A percentile compares a stretch with the other conserved stretches of the same genome.
Evolutionary conservation across 2,329 filamentous ascomycete genomes (phyloP).

Genomic region (Ophiostoma tasmaniense): DNA sequence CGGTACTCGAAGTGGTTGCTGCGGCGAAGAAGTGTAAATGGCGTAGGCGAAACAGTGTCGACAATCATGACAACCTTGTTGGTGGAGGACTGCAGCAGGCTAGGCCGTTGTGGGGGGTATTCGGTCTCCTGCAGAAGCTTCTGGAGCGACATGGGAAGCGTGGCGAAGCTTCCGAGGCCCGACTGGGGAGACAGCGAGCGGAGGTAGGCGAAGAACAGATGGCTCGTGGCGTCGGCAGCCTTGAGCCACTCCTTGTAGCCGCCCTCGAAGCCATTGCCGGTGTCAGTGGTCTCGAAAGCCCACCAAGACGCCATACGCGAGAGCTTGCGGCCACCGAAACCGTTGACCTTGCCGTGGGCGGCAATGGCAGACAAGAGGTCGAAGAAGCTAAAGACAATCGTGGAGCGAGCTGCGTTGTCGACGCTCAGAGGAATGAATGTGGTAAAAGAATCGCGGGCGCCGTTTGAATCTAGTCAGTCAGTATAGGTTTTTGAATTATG

Average conservation of each 20-base stretch:
- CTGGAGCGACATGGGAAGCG: slow-evolving; percentile 82
- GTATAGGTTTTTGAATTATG: not conserved
- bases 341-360: slow-evolving; percentile 87
- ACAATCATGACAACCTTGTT: slow-evolving; percentile 96
- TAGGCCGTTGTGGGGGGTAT: slow-evolving; percentile 76
- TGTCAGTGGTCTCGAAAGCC: slow-evolving; percentile 88
- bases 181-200: slow-evolving; percentile 80
- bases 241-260: slow-evolving; percentile 83
- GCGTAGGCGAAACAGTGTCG: slow-evolving; percentile 86
- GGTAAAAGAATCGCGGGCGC: slow-evolving; percentile 87
- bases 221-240: slow-evolving; percentile 92
- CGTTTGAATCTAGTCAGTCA: slow-evolving; percentile 62
- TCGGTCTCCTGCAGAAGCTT: slow-evolving; percentile 85
- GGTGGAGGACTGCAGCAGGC: slow-evolving; percentile 68
- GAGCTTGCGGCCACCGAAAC: slow-evolving; percentile 84
- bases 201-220: slow-evolving; percentile 96
- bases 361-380: slow-evolving; percentile 85
- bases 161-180: slow-evolving; percentile 68
- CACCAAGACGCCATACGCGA: slow-evolving; percentile 97
- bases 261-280: slow-evolving; percentile 84
- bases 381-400: slow-evolving; percentile 94
- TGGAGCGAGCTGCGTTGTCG: slow-evolving; percentile 73
- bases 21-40: slow-evolving; percentile 80
- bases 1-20: slow-evolving; percentile 94
- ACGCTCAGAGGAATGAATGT: slow-evolving; percentile 94